Evolutionary conservation across 2,329 filamentous ascomycete species (phyloP).

Genomic region (Cordyceps tenuipes): DNA sequence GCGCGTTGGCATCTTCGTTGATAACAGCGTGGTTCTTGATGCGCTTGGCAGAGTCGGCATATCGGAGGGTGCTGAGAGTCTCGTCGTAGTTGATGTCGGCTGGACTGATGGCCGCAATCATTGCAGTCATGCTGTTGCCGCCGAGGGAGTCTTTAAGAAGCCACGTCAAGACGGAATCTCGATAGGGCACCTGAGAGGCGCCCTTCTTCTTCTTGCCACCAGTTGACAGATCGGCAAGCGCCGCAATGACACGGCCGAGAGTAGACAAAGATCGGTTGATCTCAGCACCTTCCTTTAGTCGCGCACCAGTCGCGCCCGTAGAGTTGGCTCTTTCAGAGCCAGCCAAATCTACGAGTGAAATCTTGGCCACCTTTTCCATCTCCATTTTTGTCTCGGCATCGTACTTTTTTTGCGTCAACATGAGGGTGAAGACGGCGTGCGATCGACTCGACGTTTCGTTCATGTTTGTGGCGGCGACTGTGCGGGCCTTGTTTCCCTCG

Average conservation of each 20-base stretch:
- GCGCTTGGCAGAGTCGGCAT: constrained; percentile 94
- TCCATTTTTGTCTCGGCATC: constrained; percentile 94
- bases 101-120: constrained; percentile 98
- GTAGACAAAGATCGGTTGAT: constrained; percentile 97
- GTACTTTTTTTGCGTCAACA: constrained; percentile 85
- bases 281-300: constrained; percentile 94
- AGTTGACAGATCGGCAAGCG: constrained; percentile 81
- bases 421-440: constrained; percentile 95
- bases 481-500: constrained; percentile 96
- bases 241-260: constrained; percentile 92
- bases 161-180: constrained; percentile 96
- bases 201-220: constrained; percentile 72
- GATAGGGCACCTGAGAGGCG: constrained; percentile 75
- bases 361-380: constrained; percentile 95
- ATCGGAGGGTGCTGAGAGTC: constrained; percentile 88
- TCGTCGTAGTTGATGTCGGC: constrained; percentile 99
- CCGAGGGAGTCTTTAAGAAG: constrained; percentile 92
- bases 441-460: constrained; percentile 98
- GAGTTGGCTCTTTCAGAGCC: constrained; percentile 97
- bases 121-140: constrained; percentile 98
- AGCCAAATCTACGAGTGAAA: constrained; percentile 93
- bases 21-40: constrained; percentile 99
- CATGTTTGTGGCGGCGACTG: constrained; percentile 98
- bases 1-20: constrained; percentile 96
- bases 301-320: constrained; percentile 88